Evolutionary conservation across 1,139 yeast genomes (phyloP), one percentile per base, ranked within the genome.

Genomic region (Lodderomyces beijingensis): DNA sequence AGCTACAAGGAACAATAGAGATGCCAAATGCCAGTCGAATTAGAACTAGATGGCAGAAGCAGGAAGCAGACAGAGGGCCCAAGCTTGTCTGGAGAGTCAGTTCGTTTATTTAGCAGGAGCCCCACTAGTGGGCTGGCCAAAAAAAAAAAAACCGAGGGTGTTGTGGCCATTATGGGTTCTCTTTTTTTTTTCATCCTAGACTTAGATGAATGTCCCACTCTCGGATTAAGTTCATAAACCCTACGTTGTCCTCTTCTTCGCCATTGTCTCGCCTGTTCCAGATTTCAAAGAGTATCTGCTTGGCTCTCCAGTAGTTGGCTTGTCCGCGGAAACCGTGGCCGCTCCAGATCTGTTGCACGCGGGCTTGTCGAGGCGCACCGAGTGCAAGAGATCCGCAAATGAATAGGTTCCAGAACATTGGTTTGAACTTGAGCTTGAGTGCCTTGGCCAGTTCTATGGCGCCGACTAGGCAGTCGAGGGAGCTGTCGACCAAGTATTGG

Each of bases 211-310:
- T 50, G 21, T 70, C 78, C 80, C 80, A 75, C 37, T 70, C 76
- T 32, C 76, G 57, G 2, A 75, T 59, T 55, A 74, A 50, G 42
- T 74, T 79, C 63, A 74, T 59, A 66, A 77, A 73, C 16, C 73
- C 69, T 18, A 49, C 46, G 12, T 59, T 59, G 28, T 69, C 74
- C 25, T 32, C 38, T n/a, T 60, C 62, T 30, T 71, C 75, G 2
- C 62, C 65, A 9, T 51, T 51, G 8, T 54, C 59, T 33, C 71
- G 49, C 18, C 75, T 49, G 28, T 67, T 59, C 74, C 77, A 71
- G n/a, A 72, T 60, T 43, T 74, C 80, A 41, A 60, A 59, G 38
- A 74, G 52, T 8, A 74, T 57, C 44, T 75, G 81, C 42, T 74
- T 72, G 1, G 71, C 67, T 28, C 79, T 53, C 81, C 81, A 75